Conservation (phyloP, 129 eudicot genomes). For the Dittrichia graveolens region DNA sequence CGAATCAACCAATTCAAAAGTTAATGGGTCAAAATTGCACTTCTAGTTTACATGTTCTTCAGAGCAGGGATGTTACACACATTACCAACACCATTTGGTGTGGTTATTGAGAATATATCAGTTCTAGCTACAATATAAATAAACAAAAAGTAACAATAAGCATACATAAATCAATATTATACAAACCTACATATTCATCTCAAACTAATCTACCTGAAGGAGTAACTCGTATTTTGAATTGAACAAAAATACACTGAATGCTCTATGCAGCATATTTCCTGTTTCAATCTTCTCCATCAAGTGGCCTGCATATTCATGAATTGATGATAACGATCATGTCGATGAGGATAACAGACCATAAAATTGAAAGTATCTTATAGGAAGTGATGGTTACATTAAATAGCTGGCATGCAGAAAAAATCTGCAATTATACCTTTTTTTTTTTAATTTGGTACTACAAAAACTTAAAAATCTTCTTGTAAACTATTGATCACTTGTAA, state of each 20-base stretch:
- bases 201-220: conserved; percentile 69
- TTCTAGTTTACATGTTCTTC: too few relatives aligned
- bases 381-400: neutral
- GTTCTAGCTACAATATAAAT: neutral
- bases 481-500: too few relatives aligned
- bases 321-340: conserved; percentile 1
- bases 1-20: neutral
- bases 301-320: conserved; percentile 66
- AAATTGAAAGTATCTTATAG: neutral
- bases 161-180: neutral
- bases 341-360: neutral
- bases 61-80: neutral
- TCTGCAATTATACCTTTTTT: neutral
- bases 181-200: neutral
- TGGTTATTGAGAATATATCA: neutral
- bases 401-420: neutral
- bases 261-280: conserved; percentile 80
- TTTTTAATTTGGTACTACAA: too few relatives aligned
- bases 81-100: conserved; percentile 7
- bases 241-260: conserved; percentile 92
- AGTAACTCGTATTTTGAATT: conserved; percentile 90
- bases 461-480: too few relatives aligned
- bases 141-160: neutral
- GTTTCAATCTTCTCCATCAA: conserved; percentile 87
- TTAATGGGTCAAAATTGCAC: neutral